phyloP scores from a whole-genome alignment of 2,329 filamentous ascomycete genomes.

The Phaeosphaeria sp. region DNA sequence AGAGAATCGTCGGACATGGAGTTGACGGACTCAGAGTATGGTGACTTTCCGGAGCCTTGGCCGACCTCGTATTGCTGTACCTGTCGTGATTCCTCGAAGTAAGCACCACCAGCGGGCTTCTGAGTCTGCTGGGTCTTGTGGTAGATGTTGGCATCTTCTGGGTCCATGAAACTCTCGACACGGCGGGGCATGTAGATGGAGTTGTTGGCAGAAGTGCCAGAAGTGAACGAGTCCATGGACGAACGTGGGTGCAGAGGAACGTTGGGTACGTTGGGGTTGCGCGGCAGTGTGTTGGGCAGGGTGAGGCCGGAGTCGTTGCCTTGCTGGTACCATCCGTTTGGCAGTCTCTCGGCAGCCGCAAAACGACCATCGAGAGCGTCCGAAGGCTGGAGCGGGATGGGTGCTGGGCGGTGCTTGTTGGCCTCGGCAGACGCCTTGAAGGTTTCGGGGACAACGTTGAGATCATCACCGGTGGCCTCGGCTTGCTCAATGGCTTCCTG shows the following conservation, averaged over 20 bases:
- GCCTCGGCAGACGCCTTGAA: slow-evolving; percentile 69
- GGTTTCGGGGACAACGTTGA: slow-evolving; percentile 87
- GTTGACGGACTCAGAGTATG: slow-evolving; percentile 44
- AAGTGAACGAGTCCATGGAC: slow-evolving; percentile 72
- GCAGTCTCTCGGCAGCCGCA: slow-evolving; percentile 70
- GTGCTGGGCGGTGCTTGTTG: slow-evolving; percentile 54
- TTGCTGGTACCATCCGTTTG: slow-evolving; percentile 74
- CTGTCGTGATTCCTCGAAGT: slow-evolving; percentile 42
- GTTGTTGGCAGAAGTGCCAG: slow-evolving; percentile 62
- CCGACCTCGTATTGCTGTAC: slow-evolving; percentile 35
- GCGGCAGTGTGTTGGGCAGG: slow-evolving; percentile 56
- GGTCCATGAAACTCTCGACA: slow-evolving; percentile 78
- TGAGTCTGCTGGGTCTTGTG: slow-evolving; percentile 67
- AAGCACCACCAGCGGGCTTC: slow-evolving; percentile 54
- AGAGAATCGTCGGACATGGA: slow-evolving; percentile 46
- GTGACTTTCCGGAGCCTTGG: slow-evolving; percentile 28
- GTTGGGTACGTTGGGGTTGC: slow-evolving; percentile 55
- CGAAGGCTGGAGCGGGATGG: slow-evolving; percentile 74
- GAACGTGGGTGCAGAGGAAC: slow-evolving; percentile 61
- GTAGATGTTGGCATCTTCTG: slow-evolving; percentile 78
- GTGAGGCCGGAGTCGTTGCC: slow-evolving; percentile 71
- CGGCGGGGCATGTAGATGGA: slow-evolving; percentile 71
- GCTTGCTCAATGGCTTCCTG: slow-evolving; percentile 86
- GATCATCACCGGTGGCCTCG: slow-evolving; percentile 79
- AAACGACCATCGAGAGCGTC: slow-evolving; percentile 81